Percentiles rank a stretch among this genome's conserved stretches.
Evolutionary conservation across 1,139 yeast genomes (phyloP).

Genomic region (Lodderomyces theae): DNA sequence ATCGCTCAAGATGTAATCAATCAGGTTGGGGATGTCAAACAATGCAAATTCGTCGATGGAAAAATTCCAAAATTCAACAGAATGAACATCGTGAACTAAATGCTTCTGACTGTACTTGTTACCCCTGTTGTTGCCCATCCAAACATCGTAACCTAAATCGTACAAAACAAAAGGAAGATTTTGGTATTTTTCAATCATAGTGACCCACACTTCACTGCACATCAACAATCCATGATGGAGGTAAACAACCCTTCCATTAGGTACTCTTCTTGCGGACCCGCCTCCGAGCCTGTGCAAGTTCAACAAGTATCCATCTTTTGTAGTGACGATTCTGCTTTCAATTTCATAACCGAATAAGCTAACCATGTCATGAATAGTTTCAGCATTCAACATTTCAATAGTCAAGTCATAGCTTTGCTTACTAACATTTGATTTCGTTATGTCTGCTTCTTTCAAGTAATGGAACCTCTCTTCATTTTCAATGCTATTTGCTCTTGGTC

Average conservation of each 20-base stretch:
- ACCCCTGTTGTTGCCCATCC: conserved; percentile 89
- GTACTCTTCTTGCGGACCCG: conserved; percentile 7
- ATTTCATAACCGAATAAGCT: conserved; percentile 37
- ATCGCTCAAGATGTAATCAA: conserved; percentile 33
- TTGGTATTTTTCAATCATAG: conserved; percentile 57
- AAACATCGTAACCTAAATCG: conserved; percentile 85
- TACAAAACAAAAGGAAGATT: conserved; percentile 76
- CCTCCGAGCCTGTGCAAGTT: conserved; percentile 31
- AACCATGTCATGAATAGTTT: conserved; percentile 35
- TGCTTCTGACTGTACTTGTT: conserved; percentile 72
- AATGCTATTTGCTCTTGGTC: conserved; percentile 9
- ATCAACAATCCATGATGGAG: conserved; percentile 89
- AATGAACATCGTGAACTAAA: conserved; percentile 34
- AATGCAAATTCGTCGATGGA: conserved; percentile 48
- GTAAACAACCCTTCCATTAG: conserved; percentile 57
- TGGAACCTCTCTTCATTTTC: conserved; percentile 13
- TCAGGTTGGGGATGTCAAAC: conserved; percentile 45
- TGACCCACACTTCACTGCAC: conserved; percentile 89
- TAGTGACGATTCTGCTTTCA: conserved; percentile 38
- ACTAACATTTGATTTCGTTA: conserved; percentile 13
- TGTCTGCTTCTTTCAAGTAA: conserved; percentile 11
- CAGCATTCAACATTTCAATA: conserved; percentile 33
- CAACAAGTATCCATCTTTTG: conserved; percentile 39
- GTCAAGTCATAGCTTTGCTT: conserved; percentile 26
- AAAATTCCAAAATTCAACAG: conserved; percentile 43